These are phyloP conservation scores for Populus ilicifolia DNA, from an alignment of 345 rosid species.

Conservation along the genomic window DNA sequence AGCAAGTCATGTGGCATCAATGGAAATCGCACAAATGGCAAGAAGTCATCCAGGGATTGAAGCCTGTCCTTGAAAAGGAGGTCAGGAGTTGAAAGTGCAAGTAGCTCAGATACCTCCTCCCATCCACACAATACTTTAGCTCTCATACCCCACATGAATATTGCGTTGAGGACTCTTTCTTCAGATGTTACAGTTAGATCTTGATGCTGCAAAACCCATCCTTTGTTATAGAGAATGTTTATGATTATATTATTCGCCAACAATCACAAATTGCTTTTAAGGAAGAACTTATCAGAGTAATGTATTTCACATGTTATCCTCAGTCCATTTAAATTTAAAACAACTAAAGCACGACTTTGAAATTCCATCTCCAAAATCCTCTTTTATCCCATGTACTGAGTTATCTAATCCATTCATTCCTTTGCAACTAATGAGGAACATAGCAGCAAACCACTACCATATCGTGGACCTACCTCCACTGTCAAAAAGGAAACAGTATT, in stretches of 20 bases:
- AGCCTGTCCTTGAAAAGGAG: slow-evolving; percentile 60
- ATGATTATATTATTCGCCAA: background rate
- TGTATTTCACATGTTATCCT: background rate
- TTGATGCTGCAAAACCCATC: slow-evolving; percentile 65
- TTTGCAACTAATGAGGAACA: background rate
- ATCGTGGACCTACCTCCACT: background rate
- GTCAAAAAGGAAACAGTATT: slow-evolving; percentile 1
- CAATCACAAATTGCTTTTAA: slow-evolving; percentile 11
- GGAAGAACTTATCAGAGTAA: background rate
- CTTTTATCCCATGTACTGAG: background rate
- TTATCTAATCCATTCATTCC: background rate
- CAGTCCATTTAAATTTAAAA: background rate
- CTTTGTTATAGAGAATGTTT: slow-evolving; percentile 16
- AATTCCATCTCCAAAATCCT: background rate
- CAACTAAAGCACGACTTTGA: background rate
- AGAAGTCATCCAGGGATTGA: slow-evolving; percentile 45
- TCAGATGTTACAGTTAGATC: slow-evolving; percentile 92
- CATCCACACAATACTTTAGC: slow-evolving; percentile 60
- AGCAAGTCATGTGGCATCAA: slow-evolving; percentile 62
- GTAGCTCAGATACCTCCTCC: slow-evolving; percentile 62
- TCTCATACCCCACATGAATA: slow-evolving; percentile 84
- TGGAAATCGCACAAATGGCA: slow-evolving; percentile 76
- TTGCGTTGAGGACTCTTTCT: slow-evolving; percentile 84
- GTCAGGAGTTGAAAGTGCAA: slow-evolving; percentile 38
- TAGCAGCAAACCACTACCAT: background rate